Conservation (phyloP, 768 basidiomycete genomes). For the Mycena polygramma region DNA sequence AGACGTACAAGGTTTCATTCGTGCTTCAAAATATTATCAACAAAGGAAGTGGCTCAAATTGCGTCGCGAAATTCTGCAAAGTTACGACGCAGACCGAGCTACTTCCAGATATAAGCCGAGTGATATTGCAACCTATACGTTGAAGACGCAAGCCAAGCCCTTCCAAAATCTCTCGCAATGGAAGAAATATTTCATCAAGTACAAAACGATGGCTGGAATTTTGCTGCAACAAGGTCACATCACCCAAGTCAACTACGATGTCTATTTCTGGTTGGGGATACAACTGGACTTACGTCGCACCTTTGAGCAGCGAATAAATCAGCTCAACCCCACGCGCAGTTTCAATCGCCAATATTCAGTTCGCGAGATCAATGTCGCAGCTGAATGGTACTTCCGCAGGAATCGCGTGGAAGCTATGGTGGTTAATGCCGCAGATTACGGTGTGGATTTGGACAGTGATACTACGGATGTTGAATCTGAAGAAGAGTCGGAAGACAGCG, state of each 20-base stretch:
- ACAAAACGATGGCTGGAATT: constrained; percentile 20
- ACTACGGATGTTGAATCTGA: constrained; percentile 11
- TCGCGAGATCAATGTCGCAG: neutral
- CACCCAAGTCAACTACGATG: neutral
- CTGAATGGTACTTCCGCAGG: constrained; percentile 19
- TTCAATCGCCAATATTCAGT: neutral
- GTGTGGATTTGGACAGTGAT: neutral
- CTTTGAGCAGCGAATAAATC: neutral
- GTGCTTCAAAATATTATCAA: neutral
- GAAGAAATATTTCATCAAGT: constrained; percentile 25
- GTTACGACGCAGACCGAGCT: constrained; percentile 22
- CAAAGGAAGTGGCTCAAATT: neutral
- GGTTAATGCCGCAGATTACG: constrained; percentile 9
- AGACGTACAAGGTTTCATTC: neutral
- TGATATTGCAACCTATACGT: neutral
- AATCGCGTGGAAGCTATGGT: constrained; percentile 14
- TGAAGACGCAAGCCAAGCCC: neutral
- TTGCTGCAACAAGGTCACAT: constrained; percentile 1
- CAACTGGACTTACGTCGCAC: neutral
- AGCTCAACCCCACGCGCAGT: neutral
- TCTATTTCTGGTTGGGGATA: constrained; percentile 29
- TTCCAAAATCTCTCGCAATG: constrained; percentile 19
- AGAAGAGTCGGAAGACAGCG: neutral
- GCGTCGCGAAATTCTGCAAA: constrained; percentile 6
- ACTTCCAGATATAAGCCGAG: constrained; percentile 1